Conservation (phyloP, 148 eudicot genomes). For the Vaccinium macrocarpon region DNA sequence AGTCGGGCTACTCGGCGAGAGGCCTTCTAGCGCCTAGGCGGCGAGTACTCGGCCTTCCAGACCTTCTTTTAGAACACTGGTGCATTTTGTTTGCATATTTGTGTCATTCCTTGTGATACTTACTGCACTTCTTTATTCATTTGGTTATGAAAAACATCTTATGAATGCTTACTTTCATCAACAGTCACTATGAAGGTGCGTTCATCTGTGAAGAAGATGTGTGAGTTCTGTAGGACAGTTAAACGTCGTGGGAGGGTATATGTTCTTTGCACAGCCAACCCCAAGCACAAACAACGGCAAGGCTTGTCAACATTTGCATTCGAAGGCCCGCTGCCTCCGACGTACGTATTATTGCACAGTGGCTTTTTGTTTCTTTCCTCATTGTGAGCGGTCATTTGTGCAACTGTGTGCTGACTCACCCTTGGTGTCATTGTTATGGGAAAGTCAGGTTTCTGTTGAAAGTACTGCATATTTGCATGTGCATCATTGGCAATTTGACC, state of each 20-base stretch:
- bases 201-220: constrained; percentile 85
- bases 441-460: background rate
- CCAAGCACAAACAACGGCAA: constrained; percentile 93
- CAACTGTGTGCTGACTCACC: background rate
- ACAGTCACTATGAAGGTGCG: constrained; percentile 70
- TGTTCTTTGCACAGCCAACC: constrained; percentile 61
- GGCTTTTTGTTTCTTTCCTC: background rate
- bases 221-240: constrained; percentile 75
- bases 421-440: background rate
- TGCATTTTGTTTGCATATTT: background rate
- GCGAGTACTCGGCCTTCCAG: too few relatives aligned
- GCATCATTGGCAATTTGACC: background rate
- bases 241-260: constrained; percentile 81
- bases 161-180: background rate
- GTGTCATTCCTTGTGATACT: background rate
- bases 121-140: background rate
- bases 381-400: background rate
- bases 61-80: too few relatives aligned
- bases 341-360: constrained; percentile 30
- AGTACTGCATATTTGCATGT: background rate
- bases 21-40: too few relatives aligned
- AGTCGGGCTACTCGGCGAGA: too few relatives aligned
- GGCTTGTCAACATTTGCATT: constrained; percentile 62
- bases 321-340: constrained; percentile 43
- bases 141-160: constrained; percentile 2